Evolutionary conservation across 371 early-diverging fungal species (phyloP).

Genomic region (Mucor sp.): DNA sequence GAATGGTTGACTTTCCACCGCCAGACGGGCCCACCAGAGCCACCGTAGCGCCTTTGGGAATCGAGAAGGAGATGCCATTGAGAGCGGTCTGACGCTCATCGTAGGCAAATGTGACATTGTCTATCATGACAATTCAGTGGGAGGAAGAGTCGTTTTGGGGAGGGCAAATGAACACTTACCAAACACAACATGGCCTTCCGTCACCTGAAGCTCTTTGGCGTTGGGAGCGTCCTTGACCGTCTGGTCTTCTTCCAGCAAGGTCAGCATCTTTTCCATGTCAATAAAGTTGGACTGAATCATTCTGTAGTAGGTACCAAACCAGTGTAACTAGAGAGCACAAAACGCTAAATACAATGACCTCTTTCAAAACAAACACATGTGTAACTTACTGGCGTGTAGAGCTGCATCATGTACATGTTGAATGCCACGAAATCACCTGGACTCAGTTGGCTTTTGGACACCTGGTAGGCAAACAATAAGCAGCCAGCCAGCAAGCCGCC

Average conservation of each 20-base stretch:
- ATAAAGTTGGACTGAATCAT: conserved; percentile 83
- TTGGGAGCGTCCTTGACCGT: conserved; percentile 67
- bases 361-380: not conserved
- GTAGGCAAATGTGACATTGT: conserved; percentile 85
- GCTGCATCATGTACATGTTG: conserved; percentile 81
- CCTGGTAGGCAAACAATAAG: conserved; percentile 78
- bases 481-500: conserved; percentile 77
- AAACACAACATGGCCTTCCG: conserved; percentile 68
- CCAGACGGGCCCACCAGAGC: conserved; percentile 97
- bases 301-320: conserved; percentile 54
- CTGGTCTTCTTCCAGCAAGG: conserved; percentile 73
- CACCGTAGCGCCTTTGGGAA: conserved; percentile 69
- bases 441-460: conserved; percentile 68
- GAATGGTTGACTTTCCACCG: conserved; percentile 89
- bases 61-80: conserved; percentile 74
- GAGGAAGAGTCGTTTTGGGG: too few relatives aligned
- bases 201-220: conserved; percentile 51
- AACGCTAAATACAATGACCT: not conserved
- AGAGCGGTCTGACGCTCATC: conserved; percentile 66
- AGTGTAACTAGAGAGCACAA: conserved; percentile 16
- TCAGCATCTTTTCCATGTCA: conserved; percentile 94
- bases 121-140: not conserved
- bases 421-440: conserved; percentile 91
- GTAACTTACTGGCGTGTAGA: conserved; percentile 60
- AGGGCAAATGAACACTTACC: conserved; percentile 20